Evolutionary conservation across 2,329 filamentous ascomycete genomes (phyloP).

Genomic region (Proliferodiscus dingleyae): DNA sequence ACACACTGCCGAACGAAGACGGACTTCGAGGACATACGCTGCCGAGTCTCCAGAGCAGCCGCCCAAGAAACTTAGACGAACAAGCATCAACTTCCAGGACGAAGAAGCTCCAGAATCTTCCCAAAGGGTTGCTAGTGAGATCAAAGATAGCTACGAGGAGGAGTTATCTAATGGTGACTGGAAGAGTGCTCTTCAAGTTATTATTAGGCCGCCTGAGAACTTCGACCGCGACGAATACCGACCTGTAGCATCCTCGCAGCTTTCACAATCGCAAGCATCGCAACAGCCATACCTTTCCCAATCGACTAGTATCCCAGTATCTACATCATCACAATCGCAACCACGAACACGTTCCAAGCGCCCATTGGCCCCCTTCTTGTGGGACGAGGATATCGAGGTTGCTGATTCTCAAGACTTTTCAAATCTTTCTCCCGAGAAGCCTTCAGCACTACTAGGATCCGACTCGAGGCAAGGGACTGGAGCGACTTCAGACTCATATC

Average conservation of each 20-base stretch:
- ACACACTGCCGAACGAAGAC: constrained; percentile 17
- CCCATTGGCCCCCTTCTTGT: constrained; percentile 9
- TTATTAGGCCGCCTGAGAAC: constrained; percentile 8
- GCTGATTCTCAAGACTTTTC: constrained; percentile 20
- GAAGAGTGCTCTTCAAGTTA: constrained; percentile 3
- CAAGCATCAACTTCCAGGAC: constrained; percentile 10
- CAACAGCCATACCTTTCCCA: neutral
- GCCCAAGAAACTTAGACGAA: constrained; percentile 10
- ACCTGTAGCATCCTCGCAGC: neutral
- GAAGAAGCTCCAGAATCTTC: neutral
- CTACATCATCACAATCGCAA: constrained; percentile 5
- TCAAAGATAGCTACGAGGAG: constrained; percentile 26
- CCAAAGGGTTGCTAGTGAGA: constrained; percentile 11
- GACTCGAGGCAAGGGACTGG: constrained; percentile 3
- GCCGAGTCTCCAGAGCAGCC: neutral
- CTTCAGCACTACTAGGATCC: constrained; percentile 6
- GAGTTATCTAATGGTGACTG: constrained; percentile 9
- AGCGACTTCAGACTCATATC: neutral
- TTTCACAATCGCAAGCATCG: neutral
- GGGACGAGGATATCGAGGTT: constrained; percentile 20
- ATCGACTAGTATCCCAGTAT: neutral
- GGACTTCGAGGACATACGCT: neutral
- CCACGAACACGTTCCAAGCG: neutral
- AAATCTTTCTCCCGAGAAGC: constrained; percentile 12
- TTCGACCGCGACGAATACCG: constrained; percentile 17